Evolutionary conservation across 225 moss, liverwort and hornwort species (phyloP), one percentile per base, ranked within the genome.

Genomic region (Bryum argenteum): DNA sequence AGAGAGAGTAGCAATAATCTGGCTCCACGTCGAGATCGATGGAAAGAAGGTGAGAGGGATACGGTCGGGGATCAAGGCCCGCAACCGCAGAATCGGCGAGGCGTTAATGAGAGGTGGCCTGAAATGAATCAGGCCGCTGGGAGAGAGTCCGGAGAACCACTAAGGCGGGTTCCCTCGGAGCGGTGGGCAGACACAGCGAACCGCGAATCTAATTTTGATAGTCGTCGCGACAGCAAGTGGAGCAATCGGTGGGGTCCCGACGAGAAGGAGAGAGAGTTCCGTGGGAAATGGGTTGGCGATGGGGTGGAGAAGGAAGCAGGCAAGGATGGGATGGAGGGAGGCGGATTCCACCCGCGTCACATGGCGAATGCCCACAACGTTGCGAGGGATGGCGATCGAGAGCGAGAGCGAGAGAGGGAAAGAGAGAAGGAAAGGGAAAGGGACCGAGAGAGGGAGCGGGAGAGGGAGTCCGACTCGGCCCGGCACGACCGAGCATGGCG

Each of bases 11-110:
- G 77, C 72, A 84, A 58, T 42, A 82, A 79, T 55, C 48, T 84
- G 69, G 87, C 78, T 52, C 81, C 89, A 65, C 81, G 89, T 50
- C 80, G 89, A 54, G 89, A 89, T 70, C 84, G 87, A 17, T 89
- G 89, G 89, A 89, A 89, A 59, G 89, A 89, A 68, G 89, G 89
- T 5, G 89, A 84, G 78, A 80, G 89, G 61, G 89, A 89, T 56
- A 45, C 64, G 10, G 66, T 69, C 47, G 89, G 77, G 42, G 87
- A 88, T 60, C 87, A 82, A 66, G 64, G 61, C 20, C 76, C 82
- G 61, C 77, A 79, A 72, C 33, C 69, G 20, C 87, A 70, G 37
- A 82, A 26, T 72, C 86, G 87, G 13, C 86, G 87, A 51, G 54
- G 60, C 54, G 77, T 57, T 10, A 84, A 79, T 55, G 89, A 89